Conservation (phyloP, 768 basidiomycete species). For the Boletus tomentosulus region DNA sequence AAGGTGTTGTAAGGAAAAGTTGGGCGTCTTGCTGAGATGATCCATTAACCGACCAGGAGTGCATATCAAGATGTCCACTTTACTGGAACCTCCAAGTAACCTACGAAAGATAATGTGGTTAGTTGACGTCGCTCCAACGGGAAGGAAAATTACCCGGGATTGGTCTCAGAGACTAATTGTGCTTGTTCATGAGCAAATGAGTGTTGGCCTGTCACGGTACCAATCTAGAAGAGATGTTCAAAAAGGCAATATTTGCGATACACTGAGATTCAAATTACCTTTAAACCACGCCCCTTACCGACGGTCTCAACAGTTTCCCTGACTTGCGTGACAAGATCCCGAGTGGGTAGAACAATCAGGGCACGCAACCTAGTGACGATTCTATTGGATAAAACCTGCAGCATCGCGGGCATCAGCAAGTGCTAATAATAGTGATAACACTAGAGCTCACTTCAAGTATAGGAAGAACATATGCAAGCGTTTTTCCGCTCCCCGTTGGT, state of each 20-base stretch:
- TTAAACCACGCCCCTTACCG: slow-evolving; percentile 80
- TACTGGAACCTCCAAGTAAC: slow-evolving; percentile 81
- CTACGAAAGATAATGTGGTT: slow-evolving; percentile 33
- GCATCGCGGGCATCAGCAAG: not conserved
- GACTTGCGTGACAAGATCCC: slow-evolving; percentile 90
- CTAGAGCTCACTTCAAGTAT: slow-evolving; percentile 68
- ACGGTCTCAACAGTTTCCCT: slow-evolving; percentile 87
- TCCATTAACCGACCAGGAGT: slow-evolving; percentile 96
- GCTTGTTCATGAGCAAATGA: slow-evolving; percentile 91
- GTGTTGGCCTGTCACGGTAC: slow-evolving; percentile 88
- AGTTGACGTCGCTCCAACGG: not conserved
- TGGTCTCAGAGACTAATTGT: slow-evolving; percentile 63
- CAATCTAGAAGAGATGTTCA: slow-evolving; percentile 42
- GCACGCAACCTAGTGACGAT: slow-evolving; percentile 83
- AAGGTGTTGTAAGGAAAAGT: slow-evolving; percentile 90
- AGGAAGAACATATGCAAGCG: slow-evolving; percentile 91
- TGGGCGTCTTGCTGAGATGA: slow-evolving; percentile 81
- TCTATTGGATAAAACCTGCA: slow-evolving; percentile 64
- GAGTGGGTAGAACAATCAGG: slow-evolving; percentile 86
- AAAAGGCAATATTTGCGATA: not conserved
- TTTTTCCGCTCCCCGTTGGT: slow-evolving; percentile 97
- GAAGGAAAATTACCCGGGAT: slow-evolving; percentile 41
- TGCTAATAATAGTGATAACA: not conserved
- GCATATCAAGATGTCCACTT: slow-evolving; percentile 90
- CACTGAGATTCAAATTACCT: slow-evolving; percentile 41